Conservation (phyloP, 2,329 filamentous ascomycete species). For the Pseudocercospora musae region DNA sequence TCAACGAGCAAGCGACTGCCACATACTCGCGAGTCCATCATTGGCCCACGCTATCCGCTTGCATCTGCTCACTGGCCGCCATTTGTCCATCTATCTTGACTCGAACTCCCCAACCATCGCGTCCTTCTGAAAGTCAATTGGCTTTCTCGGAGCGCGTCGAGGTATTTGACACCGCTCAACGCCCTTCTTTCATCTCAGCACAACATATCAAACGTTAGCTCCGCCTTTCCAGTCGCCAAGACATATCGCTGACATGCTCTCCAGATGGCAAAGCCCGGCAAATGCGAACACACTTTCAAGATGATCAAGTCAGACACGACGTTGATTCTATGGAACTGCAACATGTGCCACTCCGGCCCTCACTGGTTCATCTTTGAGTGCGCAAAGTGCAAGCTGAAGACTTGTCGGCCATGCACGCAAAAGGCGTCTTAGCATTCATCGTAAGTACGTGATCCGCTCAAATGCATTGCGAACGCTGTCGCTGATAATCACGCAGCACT, state of each 20-base stretch:
- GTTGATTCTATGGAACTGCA: slow-evolving; percentile 52
- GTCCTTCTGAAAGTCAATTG: slow-evolving; percentile 4
- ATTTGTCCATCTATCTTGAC: slow-evolving; percentile 9
- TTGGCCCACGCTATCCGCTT: slow-evolving; percentile 10
- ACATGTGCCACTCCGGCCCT: slow-evolving; percentile 50
- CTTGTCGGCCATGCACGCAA: slow-evolving; percentile 46
- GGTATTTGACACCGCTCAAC: background rate
- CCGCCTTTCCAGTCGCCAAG: background rate
- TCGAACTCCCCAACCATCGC: background rate
- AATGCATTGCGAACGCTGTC: background rate
- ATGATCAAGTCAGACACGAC: slow-evolving; percentile 53
- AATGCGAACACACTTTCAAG: slow-evolving; percentile 49
- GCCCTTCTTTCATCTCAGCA: background rate
- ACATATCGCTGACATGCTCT: background rate
- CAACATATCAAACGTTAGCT: background rate
- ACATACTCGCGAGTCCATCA: slow-evolving; percentile 1
- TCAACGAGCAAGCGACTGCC: background rate
- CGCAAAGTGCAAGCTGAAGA: slow-evolving; percentile 50
- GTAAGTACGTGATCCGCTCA: background rate
- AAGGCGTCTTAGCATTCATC: slow-evolving; percentile 38
- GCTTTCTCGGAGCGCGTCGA: background rate
- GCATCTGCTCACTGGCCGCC: slow-evolving; percentile 1
- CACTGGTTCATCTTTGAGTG: slow-evolving; percentile 53
- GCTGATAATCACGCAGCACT: background rate
- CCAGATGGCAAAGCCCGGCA: slow-evolving; percentile 47